Conservation (phyloP, 2,329 filamentous ascomycete genomes). For the Pestalotiopsis sp. region DNA sequence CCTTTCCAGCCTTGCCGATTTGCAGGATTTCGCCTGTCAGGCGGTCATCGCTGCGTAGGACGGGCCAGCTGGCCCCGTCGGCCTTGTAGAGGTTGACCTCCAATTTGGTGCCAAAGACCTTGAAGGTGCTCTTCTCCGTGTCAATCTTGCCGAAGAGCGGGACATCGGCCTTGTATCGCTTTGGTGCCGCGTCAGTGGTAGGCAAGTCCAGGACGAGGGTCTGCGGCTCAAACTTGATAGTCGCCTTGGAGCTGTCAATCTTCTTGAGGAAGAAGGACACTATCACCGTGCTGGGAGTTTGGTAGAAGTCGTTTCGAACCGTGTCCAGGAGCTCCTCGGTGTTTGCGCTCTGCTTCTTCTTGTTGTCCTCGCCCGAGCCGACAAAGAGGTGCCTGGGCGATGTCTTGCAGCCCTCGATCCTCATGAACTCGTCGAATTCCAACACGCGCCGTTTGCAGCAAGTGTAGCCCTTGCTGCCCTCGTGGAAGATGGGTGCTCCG, state of each 20-base stretch:
- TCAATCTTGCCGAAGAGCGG: slow-evolving; percentile 79
- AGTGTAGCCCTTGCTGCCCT: slow-evolving; percentile 95
- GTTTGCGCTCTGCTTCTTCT: slow-evolving; percentile 32
- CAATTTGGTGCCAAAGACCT: slow-evolving; percentile 85
- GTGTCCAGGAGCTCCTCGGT: slow-evolving; percentile 74
- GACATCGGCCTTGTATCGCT: slow-evolving; percentile 75
- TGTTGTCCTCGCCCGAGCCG: slow-evolving; percentile 65
- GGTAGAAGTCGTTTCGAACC: slow-evolving; percentile 91
- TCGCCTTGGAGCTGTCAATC: slow-evolving; percentile 80
- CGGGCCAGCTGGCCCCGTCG: slow-evolving; percentile 80
- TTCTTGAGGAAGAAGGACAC: slow-evolving; percentile 96
- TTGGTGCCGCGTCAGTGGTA: slow-evolving; percentile 75
- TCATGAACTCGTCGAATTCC: slow-evolving; percentile 98
- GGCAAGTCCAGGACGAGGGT: slow-evolving; percentile 75
- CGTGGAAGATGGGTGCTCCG: slow-evolving; percentile 90
- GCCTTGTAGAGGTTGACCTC: slow-evolving; percentile 74
- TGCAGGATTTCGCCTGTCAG: slow-evolving; percentile 79
- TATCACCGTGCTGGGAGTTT: slow-evolving; percentile 81
- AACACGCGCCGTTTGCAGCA: slow-evolving; percentile 95
- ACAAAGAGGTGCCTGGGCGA: slow-evolving; percentile 84
- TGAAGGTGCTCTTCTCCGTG: slow-evolving; percentile 71
- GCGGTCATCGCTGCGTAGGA: slow-evolving; percentile 75
- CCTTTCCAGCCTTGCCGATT: slow-evolving; percentile 74
- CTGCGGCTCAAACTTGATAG: slow-evolving; percentile 65
- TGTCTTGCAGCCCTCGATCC: slow-evolving; percentile 85